phyloP scores from a whole-genome alignment of 2,329 filamentous ascomycete genomes.

The Neophaeococcomyces aloes region DNA sequence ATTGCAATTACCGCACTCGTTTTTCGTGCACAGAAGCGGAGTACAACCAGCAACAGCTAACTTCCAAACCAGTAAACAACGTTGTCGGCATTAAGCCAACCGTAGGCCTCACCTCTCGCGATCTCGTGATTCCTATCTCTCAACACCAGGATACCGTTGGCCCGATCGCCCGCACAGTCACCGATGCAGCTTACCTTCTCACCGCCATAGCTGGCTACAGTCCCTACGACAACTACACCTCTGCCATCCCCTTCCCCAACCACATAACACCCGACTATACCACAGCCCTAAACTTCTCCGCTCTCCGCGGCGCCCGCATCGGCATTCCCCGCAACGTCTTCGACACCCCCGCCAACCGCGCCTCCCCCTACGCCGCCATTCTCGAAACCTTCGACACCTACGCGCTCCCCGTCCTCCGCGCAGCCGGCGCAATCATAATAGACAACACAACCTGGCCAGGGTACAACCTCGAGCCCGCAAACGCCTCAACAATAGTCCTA shows the following conservation, averaged over 20 bases:
- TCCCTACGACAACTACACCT: constrained; percentile 46
- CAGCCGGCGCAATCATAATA: constrained; percentile 50
- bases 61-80: constrained; percentile 39
- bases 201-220: constrained; percentile 50
- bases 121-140: constrained; percentile 55
- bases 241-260: constrained; percentile 44
- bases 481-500: constrained; percentile 35
- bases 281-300: constrained; percentile 44
- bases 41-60: constrained; percentile 7
- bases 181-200: constrained; percentile 47
- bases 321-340: constrained; percentile 55
- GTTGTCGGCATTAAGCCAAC: constrained; percentile 59
- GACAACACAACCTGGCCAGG: constrained; percentile 50
- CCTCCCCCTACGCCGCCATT: constrained; percentile 30
- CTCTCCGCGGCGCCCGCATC: constrained; percentile 48
- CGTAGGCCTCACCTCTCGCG: constrained; percentile 51
- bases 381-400: constrained; percentile 43
- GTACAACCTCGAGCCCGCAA: constrained; percentile 35
- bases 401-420: constrained; percentile 42
- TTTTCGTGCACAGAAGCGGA: background rate
- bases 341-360: constrained; percentile 22
- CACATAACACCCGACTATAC: constrained; percentile 48
- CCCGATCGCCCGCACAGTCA: constrained; percentile 48
- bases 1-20: background rate
- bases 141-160: constrained; percentile 28